phyloP scores from a whole-genome alignment of 345 rosid species.

The Arabis alpina region DNA sequence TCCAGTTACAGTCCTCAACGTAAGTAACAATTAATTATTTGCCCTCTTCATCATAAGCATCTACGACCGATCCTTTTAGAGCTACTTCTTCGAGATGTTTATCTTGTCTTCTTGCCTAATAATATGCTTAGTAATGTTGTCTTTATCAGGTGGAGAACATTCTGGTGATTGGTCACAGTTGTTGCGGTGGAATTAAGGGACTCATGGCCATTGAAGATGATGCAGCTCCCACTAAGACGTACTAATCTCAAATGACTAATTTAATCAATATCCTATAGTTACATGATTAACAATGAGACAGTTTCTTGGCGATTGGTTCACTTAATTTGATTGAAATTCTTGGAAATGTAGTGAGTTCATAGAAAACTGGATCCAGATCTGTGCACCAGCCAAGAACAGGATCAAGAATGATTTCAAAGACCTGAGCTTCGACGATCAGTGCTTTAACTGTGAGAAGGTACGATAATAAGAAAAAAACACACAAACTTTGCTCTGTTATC shows the following conservation, averaged over 20 bases:
- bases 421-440: slow-evolving; percentile 66
- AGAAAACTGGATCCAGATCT: slow-evolving; percentile 83
- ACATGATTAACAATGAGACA: slow-evolving; percentile 5
- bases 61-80: no score
- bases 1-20: slow-evolving; percentile 89
- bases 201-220: slow-evolving; percentile 66
- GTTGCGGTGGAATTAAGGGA: slow-evolving; percentile 97
- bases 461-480: not conserved
- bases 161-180: slow-evolving; percentile 89
- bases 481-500: not conserved
- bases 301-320: slow-evolving; percentile 2
- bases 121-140: slow-evolving; percentile 3
- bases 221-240: slow-evolving; percentile 39
- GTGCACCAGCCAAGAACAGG: slow-evolving; percentile 73
- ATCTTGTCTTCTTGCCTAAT: no score
- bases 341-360: slow-evolving; percentile 73
- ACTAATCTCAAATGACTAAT: slow-evolving; percentile 6
- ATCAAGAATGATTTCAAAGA: slow-evolving; percentile 55
- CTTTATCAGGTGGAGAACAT: slow-evolving; percentile 77
- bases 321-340: slow-evolving; percentile 24
- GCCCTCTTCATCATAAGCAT: not conserved
- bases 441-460: slow-evolving; percentile 87
- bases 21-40: slow-evolving; percentile 33
- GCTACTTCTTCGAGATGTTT: no score
- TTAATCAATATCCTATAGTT: not conserved